Percentiles rank a stretch among this genome's conserved stretches.
Evolutionary conservation across 495 filamentous ascomycete species (phyloP).

Genomic region (Pyrenopolyporus hunteri): DNA sequence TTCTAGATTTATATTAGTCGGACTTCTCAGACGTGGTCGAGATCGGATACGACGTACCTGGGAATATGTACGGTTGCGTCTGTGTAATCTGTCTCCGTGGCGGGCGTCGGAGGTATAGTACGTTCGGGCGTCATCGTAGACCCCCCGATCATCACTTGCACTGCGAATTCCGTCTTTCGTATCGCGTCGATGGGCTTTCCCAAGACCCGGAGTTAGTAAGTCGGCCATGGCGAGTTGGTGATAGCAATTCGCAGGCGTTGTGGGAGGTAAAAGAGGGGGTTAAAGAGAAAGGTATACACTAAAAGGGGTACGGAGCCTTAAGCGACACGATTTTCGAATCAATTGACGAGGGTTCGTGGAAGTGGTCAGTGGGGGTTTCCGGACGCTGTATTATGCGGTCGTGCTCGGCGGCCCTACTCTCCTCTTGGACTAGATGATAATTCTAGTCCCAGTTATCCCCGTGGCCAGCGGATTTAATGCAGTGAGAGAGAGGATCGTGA

Average conservation of each 20-base stretch:
- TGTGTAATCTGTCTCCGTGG: constrained; percentile 49
- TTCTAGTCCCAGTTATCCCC: not conserved
- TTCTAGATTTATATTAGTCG: constrained; percentile 46
- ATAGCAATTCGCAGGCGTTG: constrained; percentile 21
- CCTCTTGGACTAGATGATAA: not conserved
- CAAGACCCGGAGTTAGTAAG: constrained; percentile 28
- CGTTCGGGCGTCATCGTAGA: constrained; percentile 56
- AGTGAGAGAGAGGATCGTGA: not conserved
- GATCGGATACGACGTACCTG: constrained; percentile 43
- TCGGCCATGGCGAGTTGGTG: constrained; percentile 26
- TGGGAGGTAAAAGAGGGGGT: constrained; percentile 8
- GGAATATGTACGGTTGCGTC: constrained; percentile 54
- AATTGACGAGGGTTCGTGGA: constrained; percentile 2
- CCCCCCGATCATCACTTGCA: constrained; percentile 44
- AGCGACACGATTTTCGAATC: constrained; percentile 5
- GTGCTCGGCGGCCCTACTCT: not conserved
- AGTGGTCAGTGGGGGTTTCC: constrained; percentile 13
- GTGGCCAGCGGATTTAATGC: not conserved
- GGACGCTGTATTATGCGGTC: constrained; percentile 23
- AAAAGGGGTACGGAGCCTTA: constrained; percentile 17
- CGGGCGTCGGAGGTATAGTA: constrained; percentile 58
- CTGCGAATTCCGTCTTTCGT: constrained; percentile 23
- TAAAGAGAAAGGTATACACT: constrained; percentile 28
- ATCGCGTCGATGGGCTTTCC: constrained; percentile 24
- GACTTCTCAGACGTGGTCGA: not conserved